Evolutionary conservation across 345 rosid species (phyloP).

Genomic region (Melaleuca quinquenervia): DNA sequence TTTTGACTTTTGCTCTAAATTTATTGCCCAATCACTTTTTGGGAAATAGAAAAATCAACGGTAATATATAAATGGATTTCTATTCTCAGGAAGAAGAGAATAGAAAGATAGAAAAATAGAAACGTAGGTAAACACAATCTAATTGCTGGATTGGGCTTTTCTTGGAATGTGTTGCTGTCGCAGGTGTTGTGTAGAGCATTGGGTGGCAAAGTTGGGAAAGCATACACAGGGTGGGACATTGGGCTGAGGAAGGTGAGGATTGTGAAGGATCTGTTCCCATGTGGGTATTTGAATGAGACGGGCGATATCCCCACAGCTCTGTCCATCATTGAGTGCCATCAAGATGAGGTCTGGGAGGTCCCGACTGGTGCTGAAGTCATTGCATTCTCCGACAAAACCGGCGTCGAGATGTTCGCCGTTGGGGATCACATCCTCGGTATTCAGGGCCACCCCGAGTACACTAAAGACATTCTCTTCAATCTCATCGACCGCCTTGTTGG

Average conservation of each 20-base stretch:
- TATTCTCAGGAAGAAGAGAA: too few species aligned
- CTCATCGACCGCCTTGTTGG: slow-evolving; percentile 69
- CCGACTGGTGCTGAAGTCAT: slow-evolving; percentile 60
- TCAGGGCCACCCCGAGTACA: slow-evolving; percentile 94
- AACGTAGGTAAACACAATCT: too few species aligned
- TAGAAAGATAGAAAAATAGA: too few species aligned
- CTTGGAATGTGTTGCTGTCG: not conserved
- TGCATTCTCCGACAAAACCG: slow-evolving; percentile 69
- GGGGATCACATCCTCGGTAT: slow-evolving; percentile 67
- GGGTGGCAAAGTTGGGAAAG: slow-evolving; percentile 75
- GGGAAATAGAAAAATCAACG: too few species aligned
- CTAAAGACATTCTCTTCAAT: slow-evolving; percentile 59
- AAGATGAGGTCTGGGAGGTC: slow-evolving; percentile 75
- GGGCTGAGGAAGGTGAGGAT: slow-evolving; percentile 52
- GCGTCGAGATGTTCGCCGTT: slow-evolving; percentile 57
- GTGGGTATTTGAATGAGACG: slow-evolving; percentile 13
- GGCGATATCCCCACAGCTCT: slow-evolving; percentile 32
- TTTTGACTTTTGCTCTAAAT: too few species aligned
- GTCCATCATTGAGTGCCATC: slow-evolving; percentile 65
- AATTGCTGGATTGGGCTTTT: not conserved
- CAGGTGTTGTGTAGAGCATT: slow-evolving; percentile 82
- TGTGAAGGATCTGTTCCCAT: slow-evolving; percentile 29
- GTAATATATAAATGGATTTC: too few species aligned
- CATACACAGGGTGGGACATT: slow-evolving; percentile 66
- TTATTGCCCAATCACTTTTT: too few species aligned